Percentiles rank a stretch among this genome's conserved stretches.
phyloP scores from a whole-genome alignment of 306 rosid genomes.

The Bauhinia variegata region DNA sequence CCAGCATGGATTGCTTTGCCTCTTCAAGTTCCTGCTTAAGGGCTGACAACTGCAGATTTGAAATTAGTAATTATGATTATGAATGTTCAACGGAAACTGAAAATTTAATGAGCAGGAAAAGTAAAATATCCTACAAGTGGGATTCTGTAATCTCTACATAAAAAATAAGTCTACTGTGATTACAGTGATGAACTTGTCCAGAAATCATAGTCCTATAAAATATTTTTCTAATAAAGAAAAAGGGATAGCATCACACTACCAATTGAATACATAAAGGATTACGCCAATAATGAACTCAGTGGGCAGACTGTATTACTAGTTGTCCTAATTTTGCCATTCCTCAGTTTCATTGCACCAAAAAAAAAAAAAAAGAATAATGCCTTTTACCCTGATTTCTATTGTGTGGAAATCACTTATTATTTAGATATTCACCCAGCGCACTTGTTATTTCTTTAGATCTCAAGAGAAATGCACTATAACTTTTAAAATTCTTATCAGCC shows the following conservation, averaged over 20 bases:
- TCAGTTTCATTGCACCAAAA: slow-evolving; percentile 24
- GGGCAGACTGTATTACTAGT: slow-evolving; percentile 12
- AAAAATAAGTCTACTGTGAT: slow-evolving; percentile 19
- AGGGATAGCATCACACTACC: background rate
- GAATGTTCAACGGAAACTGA: slow-evolving; percentile 28
- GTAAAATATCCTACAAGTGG: background rate
- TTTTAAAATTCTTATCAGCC: no score
- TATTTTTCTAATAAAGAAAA: background rate
- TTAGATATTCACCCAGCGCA: no score
- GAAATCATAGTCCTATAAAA: background rate
- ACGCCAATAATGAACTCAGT: slow-evolving; percentile 19
- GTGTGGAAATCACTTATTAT: no score
- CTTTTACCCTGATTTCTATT: background rate
- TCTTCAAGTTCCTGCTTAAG: slow-evolving; percentile 89
- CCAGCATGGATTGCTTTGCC: slow-evolving; percentile 75
- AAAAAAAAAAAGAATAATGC: background rate
- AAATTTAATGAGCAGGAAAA: background rate
- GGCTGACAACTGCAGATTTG: slow-evolving; percentile 68
- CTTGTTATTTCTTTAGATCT: no score
- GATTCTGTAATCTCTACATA: slow-evolving; percentile 15
- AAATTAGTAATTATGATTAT: slow-evolving; percentile 31
- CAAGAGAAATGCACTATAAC: no score
- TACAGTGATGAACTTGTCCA: slow-evolving; percentile 16
- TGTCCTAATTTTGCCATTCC: slow-evolving; percentile 2
- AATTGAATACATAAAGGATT: slow-evolving; percentile 13